Percentiles rank a stretch among this genome's conserved stretches.
phyloP scores from a whole-genome alignment of 2,329 filamentous ascomycete genomes.

The Microdochium bolleyi region DNA sequence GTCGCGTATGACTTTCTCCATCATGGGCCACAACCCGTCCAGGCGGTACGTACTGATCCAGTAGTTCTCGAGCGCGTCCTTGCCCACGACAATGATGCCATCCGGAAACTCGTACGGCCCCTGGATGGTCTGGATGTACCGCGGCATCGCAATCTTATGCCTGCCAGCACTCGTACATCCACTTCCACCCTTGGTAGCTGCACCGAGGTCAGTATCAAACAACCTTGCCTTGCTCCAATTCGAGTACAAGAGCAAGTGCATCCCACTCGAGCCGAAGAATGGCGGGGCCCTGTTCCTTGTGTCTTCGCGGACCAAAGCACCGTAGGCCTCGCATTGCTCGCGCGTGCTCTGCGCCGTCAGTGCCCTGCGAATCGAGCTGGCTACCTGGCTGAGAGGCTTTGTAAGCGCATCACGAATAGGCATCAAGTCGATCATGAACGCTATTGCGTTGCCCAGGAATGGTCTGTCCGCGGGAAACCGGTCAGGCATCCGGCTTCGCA shows the following conservation, averaged over 20 bases:
- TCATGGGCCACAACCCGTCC: slow-evolving; percentile 13
- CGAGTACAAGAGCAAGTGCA: slow-evolving; percentile 20
- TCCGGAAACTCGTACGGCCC: slow-evolving; percentile 13
- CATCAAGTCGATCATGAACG: slow-evolving; percentile 14
- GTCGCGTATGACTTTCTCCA: slow-evolving; percentile 6
- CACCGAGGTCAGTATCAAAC: slow-evolving; percentile 18
- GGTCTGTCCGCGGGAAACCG: slow-evolving; percentile 11
- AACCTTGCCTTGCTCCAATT: slow-evolving; percentile 22
- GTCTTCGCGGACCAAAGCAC: slow-evolving; percentile 13
- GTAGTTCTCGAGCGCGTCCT: slow-evolving; percentile 18
- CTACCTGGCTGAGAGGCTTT: slow-evolving; percentile 20
- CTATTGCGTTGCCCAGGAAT: slow-evolving; percentile 22
- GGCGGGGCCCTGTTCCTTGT: slow-evolving; percentile 13
- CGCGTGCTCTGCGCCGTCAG: slow-evolving; percentile 22
- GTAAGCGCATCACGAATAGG: slow-evolving; percentile 12
- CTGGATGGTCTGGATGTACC: slow-evolving; percentile 17
- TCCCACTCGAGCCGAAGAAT: slow-evolving; percentile 20
- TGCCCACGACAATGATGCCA: slow-evolving; percentile 17
- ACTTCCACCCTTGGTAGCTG: slow-evolving; percentile 6
- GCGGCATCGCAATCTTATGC: slow-evolving; percentile 7
- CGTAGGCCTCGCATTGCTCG: slow-evolving; percentile 25
- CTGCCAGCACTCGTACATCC: background rate
- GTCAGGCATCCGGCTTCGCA: slow-evolving; percentile 13
- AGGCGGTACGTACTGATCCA: slow-evolving; percentile 17
- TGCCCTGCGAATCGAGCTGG: slow-evolving; percentile 14